Evolutionary conservation across 345 rosid species (phyloP), one percentile per base, ranked within the genome.

Genomic region (Lumnitzera racemosa): DNA sequence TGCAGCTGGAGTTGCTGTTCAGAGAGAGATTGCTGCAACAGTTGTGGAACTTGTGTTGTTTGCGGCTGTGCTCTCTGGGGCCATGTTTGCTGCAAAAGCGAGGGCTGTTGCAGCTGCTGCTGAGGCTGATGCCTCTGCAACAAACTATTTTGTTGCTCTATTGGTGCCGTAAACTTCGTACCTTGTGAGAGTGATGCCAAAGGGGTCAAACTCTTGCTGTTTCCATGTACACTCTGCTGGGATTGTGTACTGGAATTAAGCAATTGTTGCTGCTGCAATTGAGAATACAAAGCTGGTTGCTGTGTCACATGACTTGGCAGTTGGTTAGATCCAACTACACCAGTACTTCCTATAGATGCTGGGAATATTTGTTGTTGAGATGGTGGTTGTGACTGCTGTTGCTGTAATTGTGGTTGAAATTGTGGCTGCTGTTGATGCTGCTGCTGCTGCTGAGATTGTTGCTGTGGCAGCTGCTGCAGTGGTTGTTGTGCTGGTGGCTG

Each of bases 1-100:
- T 85, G 88, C 36, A 80, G 76, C 47, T 88, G 97, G 71, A 83
- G 70, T 70, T 89, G 96, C 63, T 94, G 97, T 46, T 90, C 97
- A 31, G 95, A 71, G 73, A 86, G 80, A 64, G 82, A 74, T 49
- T 84, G 80, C 75, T 75, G 97, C 56, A 81, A 63, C 48, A 76
- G 55, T 56, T 86, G 97, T 60, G 58, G 60, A 67, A 59, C 49
- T 55, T 59, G 70, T 14, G 70, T 25, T 0, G 75, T 61, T 59
- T 80, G 85, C 55, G 68, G 84, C 70, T 81, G 91, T 53, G 79
- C 54, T 67, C 78, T 81, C 68, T 89, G 90, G 46, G 89, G 65
- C 46, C 79, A 50, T 74, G 46, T 75, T 57, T 78, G 92, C 53
- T 81, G 96, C 68, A 72, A 46, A 59, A 74, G 85, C 62, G 90